phyloP scores from a whole-genome alignment of 768 basidiomycete genomes.

The Trametes maxima region DNA sequence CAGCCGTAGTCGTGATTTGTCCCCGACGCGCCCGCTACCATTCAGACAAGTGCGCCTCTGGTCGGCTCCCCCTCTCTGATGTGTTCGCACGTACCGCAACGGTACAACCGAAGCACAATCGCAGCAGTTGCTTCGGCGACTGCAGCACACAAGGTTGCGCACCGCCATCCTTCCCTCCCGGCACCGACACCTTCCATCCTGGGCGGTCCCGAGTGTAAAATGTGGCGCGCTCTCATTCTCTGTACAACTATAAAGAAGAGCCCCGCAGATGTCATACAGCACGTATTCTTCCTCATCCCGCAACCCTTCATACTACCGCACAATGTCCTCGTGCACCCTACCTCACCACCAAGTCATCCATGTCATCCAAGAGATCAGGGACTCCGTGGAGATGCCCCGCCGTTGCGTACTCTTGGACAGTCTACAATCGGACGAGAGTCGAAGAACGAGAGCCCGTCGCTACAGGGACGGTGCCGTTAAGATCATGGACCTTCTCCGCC shows the following conservation, averaged over 20 bases:
- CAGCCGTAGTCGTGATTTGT: not conserved
- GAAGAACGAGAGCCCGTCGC: not conserved
- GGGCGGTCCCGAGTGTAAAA: not conserved
- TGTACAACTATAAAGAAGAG: not conserved
- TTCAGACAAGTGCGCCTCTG: not conserved
- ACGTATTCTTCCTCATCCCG: not conserved
- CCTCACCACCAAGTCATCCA: not conserved
- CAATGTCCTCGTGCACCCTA: not conserved
- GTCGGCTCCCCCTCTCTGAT: not conserved
- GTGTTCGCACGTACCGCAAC: not conserved
- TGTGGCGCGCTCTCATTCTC: not conserved
- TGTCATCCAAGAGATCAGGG: slow-evolving; percentile 17
- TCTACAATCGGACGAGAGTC: not conserved
- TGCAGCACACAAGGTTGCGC: slow-evolving; percentile 6
- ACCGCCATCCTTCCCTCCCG: not conserved
- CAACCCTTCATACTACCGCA: not conserved
- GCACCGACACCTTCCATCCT: not conserved
- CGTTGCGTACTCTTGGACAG: not conserved
- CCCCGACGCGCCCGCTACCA: not conserved
- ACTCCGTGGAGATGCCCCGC: slow-evolving; percentile 11
- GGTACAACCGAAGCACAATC: not conserved
- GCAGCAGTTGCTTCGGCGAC: slow-evolving; percentile 1
- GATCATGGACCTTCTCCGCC: slow-evolving; percentile 9
- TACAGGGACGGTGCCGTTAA: slow-evolving; percentile 12
- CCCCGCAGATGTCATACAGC: too few species aligned